Evolutionary conservation across 768 basidiomycete species (phyloP).

Genomic region (Paxillus ammoniavirescens): DNA sequence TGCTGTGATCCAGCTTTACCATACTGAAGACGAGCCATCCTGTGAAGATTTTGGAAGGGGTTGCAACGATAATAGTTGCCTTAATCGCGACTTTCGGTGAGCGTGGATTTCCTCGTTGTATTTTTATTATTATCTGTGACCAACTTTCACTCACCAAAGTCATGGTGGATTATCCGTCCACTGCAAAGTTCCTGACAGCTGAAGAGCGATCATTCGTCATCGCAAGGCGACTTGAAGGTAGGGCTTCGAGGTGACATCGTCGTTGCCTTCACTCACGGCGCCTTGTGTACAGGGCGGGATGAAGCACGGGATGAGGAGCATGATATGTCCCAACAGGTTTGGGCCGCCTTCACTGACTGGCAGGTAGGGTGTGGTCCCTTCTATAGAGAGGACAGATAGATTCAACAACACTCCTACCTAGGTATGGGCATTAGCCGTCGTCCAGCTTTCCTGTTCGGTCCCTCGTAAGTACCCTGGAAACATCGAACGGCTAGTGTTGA

Average conservation of each 20-base stretch:
- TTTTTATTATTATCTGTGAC: too few species aligned
- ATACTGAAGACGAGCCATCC: not conserved
- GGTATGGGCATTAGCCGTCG: conserved; percentile 23
- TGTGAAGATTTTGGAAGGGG: conserved; percentile 43
- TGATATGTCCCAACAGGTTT: conserved; percentile 50
- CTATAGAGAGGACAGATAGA: too few species aligned
- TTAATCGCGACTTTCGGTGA: conserved; percentile 47
- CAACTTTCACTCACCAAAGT: conserved; percentile 30
- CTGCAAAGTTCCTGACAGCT: conserved; percentile 58
- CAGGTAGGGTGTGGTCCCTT: conserved; percentile 37
- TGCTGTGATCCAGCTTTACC: not conserved
- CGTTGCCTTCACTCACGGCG: not conserved
- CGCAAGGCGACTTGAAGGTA: conserved; percentile 48
- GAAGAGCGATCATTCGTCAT: conserved; percentile 58
- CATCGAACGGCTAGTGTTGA: not conserved
- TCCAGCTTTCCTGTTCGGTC: conserved; percentile 55
- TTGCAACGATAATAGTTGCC: conserved; percentile 55
- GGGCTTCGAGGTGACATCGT: not conserved
- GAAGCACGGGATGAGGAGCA: conserved; percentile 57
- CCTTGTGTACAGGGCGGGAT: conserved; percentile 56
- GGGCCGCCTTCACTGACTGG: conserved; percentile 57
- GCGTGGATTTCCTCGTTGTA: conserved; percentile 3
- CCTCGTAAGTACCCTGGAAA: conserved; percentile 44
- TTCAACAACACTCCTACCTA: not conserved
- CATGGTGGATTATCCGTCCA: conserved; percentile 57